Percentiles rank a stretch among this genome's conserved stretches.
Conservation (phyloP, 495 filamentous ascomycete genomes). For the Cudoniella acicularis region DNA sequence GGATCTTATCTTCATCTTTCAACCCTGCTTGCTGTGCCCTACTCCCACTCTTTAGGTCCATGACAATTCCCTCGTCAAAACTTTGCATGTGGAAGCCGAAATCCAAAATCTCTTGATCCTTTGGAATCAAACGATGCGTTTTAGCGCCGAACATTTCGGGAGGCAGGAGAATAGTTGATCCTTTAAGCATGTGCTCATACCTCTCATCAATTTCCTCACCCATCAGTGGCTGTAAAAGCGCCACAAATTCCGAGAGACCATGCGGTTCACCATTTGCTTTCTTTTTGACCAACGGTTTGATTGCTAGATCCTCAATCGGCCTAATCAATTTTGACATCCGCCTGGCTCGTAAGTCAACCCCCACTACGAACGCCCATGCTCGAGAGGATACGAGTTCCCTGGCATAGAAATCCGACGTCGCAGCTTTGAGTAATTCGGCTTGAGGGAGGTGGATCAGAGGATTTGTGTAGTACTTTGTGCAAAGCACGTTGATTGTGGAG, state of each 20-base stretch:
- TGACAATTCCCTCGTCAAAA: conserved; percentile 12
- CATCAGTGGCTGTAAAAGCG: conserved; percentile 8
- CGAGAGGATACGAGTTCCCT: conserved; percentile 5
- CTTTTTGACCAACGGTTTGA: conserved; percentile 10
- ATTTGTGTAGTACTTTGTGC: conserved; percentile 21
- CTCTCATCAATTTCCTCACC: conserved; percentile 6
- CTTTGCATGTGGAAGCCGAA: conserved; percentile 19
- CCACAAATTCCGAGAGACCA: conserved; percentile 14
- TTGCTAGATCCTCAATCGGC: conserved; percentile 20
- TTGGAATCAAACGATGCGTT: conserved; percentile 8
- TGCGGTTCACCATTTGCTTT: conserved; percentile 6
- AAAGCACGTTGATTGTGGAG: conserved; percentile 14
- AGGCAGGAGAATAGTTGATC: conserved; percentile 7
- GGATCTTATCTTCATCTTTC: conserved; percentile 19
- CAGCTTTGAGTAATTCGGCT: conserved; percentile 8
- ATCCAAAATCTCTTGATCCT: conserved; percentile 18
- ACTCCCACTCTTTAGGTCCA: conserved; percentile 9
- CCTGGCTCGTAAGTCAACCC: conserved; percentile 13
- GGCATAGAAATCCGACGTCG: conserved; percentile 4
- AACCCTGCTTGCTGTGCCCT: conserved; percentile 20
- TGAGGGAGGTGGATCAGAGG: conserved; percentile 9
- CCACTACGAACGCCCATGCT: conserved; percentile 14
- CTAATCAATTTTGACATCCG: conserved; percentile 7
- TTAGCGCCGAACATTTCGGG: conserved; percentile 9
- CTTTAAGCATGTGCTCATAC: conserved; percentile 14